phyloP scores from a whole-genome alignment of 176 grass and related monocot species.

The Saccharum spontaneum region DNA sequence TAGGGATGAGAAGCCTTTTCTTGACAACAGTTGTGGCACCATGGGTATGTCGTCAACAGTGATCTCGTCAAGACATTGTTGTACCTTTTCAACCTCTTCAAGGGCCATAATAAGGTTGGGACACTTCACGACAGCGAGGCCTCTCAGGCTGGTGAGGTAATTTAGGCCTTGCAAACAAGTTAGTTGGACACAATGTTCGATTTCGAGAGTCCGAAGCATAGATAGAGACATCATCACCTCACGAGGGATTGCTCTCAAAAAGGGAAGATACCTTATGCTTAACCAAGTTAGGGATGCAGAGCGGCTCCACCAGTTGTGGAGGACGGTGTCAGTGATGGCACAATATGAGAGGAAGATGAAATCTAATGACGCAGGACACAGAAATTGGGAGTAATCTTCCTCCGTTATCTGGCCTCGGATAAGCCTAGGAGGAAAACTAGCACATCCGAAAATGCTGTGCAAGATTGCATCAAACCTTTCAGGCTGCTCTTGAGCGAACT shows the following conservation, averaged over 20 bases:
- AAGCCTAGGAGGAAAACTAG: neutral
- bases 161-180: neutral
- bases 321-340: neutral
- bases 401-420: neutral
- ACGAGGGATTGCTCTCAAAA: neutral
- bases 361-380: neutral
- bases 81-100: neutral
- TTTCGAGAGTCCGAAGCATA: neutral
- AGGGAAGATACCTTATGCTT: neutral
- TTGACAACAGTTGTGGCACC: neutral
- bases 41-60: neutral
- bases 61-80: neutral
- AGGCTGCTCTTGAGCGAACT: neutral
- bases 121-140: neutral
- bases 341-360: rapidly evolving
- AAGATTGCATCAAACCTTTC: neutral
- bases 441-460: neutral
- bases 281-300: neutral
- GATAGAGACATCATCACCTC: neutral
- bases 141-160: neutral
- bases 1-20: neutral
- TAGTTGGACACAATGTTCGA: neutral
- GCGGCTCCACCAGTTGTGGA: neutral
- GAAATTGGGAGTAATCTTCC: neutral
- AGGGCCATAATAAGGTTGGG: neutral